phyloP scores from a whole-genome alignment of 2,329 filamentous ascomycete species.

The Ceratocystis variospora region DNA sequence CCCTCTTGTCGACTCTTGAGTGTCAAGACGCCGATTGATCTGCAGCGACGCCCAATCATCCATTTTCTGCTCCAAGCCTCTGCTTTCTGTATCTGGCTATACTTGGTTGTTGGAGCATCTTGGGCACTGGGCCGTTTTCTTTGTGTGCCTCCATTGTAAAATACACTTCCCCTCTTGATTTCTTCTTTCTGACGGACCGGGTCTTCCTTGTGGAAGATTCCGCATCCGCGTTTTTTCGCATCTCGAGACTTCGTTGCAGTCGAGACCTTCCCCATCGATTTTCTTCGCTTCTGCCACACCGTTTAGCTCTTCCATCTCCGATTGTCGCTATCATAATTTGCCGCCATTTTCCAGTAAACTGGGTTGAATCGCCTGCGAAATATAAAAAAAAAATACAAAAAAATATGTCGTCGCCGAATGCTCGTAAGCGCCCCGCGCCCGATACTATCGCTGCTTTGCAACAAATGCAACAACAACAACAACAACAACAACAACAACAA shows the following conservation, averaged over 20 bases:
- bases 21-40: constrained; percentile 14
- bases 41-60: constrained; percentile 3
- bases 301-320: not conserved
- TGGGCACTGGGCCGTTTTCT: not conserved
- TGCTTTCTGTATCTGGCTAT: not conserved
- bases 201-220: constrained; percentile 18
- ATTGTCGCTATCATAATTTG: not conserved
- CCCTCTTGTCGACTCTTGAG: not conserved
- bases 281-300: not conserved
- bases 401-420: constrained; percentile 17
- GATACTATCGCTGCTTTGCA: constrained; percentile 6
- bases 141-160: not conserved
- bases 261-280: not conserved
- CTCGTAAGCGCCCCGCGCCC: constrained; percentile 18
- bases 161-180: not conserved
- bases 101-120: not conserved
- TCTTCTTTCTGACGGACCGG: constrained; percentile 10
- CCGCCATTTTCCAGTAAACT: not conserved
- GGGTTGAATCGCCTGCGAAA: not conserved
- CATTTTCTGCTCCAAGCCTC: not conserved
- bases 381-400: not conserved
- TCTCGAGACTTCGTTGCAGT: not conserved
- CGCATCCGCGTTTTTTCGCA: constrained; percentile 10
- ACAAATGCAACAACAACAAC: constrained; percentile 16
- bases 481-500: constrained; percentile 23